Evolutionary conservation across 2,329 filamentous ascomycete genomes (phyloP), one percentile per base, ranked within the genome.

Genomic region (Colletotrichum sp.): DNA sequence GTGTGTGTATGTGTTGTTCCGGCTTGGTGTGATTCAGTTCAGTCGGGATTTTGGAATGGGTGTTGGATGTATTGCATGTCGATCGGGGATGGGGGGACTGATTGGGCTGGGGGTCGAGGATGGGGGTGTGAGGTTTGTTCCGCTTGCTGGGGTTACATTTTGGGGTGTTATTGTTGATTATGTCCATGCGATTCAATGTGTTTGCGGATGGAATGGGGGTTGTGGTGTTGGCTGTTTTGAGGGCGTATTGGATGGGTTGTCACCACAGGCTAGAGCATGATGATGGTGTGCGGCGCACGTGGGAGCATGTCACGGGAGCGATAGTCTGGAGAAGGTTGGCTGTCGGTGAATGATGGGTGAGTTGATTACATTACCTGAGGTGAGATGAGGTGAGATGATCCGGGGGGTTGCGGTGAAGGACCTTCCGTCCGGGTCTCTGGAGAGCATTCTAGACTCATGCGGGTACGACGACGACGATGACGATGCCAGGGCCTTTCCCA

Each of bases 281-380:
- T 30, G 48, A 52, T 63, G 73, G 69, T 68, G 73, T 72, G 63
- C 43, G 52, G 64, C 57, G 64, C 73, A 73, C 73, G 70, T 75
- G 73, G 69, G 59, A 34, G 26, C 26, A 28, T 64, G 67, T 74
- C 67, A 74, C 67, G 67, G 48, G 43, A 48, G 8, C 28, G n/a
- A n/a, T 48, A 39, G 55, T 26, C 26, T 55, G 63, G 39, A 18
- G 9, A 15, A 7, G 10, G 15, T 15, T 15, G 34, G 34, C 7
- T 55, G 48, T 69, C 55, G 67, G 67, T 69, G 67, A 61, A 9
- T 28, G 30, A 57, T 30, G 21, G 52, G 24, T 12, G 34, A 26
- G 8, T 48, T 59, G 26, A 30, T 61, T 52, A 52, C 43, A 52
- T 52, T 52, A 21, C 43, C 36, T 66, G 36, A 52, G 67, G 57